Conservation (phyloP, 306 rosid genomes). For the Alnus glutinosa region DNA sequence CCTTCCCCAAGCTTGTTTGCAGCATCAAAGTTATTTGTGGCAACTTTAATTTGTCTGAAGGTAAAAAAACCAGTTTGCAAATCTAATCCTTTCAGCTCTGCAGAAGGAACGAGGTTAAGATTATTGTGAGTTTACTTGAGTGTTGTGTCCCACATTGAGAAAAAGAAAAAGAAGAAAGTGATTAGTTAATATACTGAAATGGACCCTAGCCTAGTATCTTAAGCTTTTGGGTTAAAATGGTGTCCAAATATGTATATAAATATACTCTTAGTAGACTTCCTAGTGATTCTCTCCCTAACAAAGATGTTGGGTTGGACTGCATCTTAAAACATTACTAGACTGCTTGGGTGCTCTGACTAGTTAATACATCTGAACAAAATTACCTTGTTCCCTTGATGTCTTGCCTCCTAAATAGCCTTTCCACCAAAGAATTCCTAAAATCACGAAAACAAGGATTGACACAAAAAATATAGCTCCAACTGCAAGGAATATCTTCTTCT, state of each 20-base stretch:
- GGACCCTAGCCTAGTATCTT: too few species aligned
- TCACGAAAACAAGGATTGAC: background rate
- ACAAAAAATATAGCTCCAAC: constrained; percentile 4
- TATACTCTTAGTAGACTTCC: too few species aligned
- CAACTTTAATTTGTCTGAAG: constrained; percentile 36
- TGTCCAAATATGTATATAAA: too few species aligned
- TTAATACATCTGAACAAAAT: too few species aligned
- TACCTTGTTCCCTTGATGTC: constrained; percentile 28
- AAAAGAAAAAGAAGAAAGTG: too few species aligned
- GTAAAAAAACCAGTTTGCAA: constrained; percentile 29
- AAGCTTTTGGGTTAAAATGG: too few species aligned
- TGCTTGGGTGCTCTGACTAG: too few species aligned
- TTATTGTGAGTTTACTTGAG: too few species aligned
- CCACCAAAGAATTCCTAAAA: constrained; percentile 24
- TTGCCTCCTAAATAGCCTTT: constrained; percentile 14
- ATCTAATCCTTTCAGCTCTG: constrained; percentile 24
- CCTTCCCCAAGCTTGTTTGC: constrained; percentile 71
- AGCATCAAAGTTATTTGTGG: constrained; percentile 58
- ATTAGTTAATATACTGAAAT: too few species aligned
- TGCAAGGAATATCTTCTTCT: background rate
- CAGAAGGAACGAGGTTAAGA: background rate
- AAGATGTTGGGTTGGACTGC: background rate
- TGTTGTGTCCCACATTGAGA: too few species aligned
- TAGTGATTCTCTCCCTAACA: too few species aligned
- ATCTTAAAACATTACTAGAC: too few species aligned